Base-by-base conservation (phyloP, 2,329 filamentous ascomycete species). In the Neofusicoccum laricinum region DNA sequence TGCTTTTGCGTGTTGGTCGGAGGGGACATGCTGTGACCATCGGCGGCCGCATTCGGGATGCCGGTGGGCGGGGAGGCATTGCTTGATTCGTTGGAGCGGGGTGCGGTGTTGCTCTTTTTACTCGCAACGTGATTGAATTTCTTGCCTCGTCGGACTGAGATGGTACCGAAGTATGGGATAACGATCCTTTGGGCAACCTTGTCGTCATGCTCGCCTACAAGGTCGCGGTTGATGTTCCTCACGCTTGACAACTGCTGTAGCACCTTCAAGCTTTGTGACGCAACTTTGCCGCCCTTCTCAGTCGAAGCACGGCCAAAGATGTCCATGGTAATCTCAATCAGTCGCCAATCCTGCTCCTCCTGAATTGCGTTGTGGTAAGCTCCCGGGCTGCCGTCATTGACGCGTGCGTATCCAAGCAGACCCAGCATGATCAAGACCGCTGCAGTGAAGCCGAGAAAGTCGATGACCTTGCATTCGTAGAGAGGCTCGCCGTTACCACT, bases 361-460 rank as follows among this genome's bases (percentile, higher is more conserved):
- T 76, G 70, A 12, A 49, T 25, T 2, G 25, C 34, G 25, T 50
- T 38, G 1, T 19, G 19, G 17, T 46, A 64, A 19, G 51, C 43
- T 1, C 65, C 65, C 11, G 17, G 41, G n/a, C 25, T 4, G 48
- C 63, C 5, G 66, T 62, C 40, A 21, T 38, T 43, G 17, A 66
- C 15, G 40, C 65, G 55, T 49, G 74, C 72, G 49, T 76, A 77
- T 59, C 76, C 77, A 66, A 79, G 71, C 6, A 79, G 71, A 2
- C 78, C 77, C n/a, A 82, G 72, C 10, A 79, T 71, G 36, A 82
- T 70, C 21, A 82, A 71, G 1, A 80, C 74, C 2, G 79, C 77
- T 5, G 77, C 75, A 1, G 78, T 81, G 69, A 82, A 82, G 41
- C 76, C 80, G 43, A 80, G 75, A 65, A 82, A 81, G 67, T 82